These are phyloP conservation scores for Lantana camara DNA, from an alignment of 257 asterid genomes.

Conservation along the genomic window DNA sequence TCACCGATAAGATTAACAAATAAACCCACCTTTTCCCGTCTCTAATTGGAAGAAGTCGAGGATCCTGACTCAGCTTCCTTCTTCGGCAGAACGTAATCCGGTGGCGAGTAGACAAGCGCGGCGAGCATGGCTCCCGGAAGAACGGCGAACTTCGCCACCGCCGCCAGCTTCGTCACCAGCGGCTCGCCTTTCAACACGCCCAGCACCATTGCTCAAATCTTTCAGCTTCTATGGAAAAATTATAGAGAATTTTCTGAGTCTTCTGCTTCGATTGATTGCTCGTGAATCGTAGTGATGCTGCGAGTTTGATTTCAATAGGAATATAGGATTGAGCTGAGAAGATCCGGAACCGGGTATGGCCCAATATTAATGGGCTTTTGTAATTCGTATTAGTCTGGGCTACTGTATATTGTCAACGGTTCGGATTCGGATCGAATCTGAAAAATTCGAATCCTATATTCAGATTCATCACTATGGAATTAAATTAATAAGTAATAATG, in stretches of 20 bases:
- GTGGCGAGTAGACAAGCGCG: constrained; percentile 55
- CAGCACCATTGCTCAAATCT: constrained; percentile 33
- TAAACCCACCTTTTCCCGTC: not conserved
- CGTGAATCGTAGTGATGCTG: not conserved
- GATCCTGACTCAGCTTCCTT: constrained; percentile 27
- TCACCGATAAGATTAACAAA: not conserved
- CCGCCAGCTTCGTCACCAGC: constrained; percentile 56
- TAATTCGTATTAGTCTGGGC: too few relatives aligned
- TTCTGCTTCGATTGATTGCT: not conserved
- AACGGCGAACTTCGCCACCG: constrained; percentile 49
- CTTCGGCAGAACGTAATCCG: constrained; percentile 39
- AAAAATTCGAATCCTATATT: too few relatives aligned
- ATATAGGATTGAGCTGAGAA: not conserved
- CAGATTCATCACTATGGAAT: too few relatives aligned
- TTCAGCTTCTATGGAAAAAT: not conserved
- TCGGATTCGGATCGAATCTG: too few relatives aligned
- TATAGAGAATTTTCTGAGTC: not conserved
- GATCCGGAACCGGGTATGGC: not conserved
- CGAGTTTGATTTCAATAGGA: not conserved
- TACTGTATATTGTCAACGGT: too few relatives aligned
- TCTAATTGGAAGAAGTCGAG: constrained; percentile 23
- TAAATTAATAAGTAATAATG: too few relatives aligned
- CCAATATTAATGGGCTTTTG: not conserved
- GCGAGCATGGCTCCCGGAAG: constrained; percentile 57
- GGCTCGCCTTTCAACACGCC: constrained; percentile 54